Evolutionary conservation across 495 filamentous ascomycete species (phyloP).

Genomic region (Cercophora sp.): DNA sequence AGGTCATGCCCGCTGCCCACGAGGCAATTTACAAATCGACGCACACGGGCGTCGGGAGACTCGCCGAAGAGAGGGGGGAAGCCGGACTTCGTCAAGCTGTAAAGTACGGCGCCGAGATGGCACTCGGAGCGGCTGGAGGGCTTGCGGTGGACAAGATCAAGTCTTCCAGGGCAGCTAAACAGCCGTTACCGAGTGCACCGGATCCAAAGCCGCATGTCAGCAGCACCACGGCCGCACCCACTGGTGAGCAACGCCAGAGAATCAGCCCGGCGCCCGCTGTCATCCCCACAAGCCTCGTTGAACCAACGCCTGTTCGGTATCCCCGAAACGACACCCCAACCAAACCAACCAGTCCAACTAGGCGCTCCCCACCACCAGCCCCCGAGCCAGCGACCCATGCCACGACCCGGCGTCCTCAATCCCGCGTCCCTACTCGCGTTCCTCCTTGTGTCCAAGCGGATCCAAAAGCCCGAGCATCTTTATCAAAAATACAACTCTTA

Average conservation of each 20-base stretch:
- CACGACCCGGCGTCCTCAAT: not conserved
- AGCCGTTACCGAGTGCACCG: not conserved
- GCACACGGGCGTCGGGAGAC: not conserved
- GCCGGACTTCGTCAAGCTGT: not conserved
- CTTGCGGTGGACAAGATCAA: not conserved
- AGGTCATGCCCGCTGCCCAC: not conserved
- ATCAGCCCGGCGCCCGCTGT: not conserved
- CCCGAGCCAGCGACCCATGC: not conserved
- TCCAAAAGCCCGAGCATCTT: not conserved
- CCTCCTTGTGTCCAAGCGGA: not conserved
- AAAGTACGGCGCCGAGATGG: not conserved
- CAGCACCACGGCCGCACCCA: not conserved
- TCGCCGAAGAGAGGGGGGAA: not conserved
- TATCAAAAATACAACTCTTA: not conserved
- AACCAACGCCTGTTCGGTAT: not conserved
- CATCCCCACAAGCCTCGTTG: not conserved
- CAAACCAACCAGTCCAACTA: not conserved
- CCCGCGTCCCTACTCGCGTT: too few species aligned
- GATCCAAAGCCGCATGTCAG: not conserved
- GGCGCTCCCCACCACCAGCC: not conserved
- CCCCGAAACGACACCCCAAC: too few species aligned
- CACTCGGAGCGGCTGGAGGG: not conserved
- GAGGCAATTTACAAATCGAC: not conserved
- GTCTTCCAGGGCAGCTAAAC: not conserved
- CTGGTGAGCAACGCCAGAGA: not conserved